Evolutionary conservation across 306 rosid species (phyloP).

Genomic region (Gleditsia sinensis): DNA sequence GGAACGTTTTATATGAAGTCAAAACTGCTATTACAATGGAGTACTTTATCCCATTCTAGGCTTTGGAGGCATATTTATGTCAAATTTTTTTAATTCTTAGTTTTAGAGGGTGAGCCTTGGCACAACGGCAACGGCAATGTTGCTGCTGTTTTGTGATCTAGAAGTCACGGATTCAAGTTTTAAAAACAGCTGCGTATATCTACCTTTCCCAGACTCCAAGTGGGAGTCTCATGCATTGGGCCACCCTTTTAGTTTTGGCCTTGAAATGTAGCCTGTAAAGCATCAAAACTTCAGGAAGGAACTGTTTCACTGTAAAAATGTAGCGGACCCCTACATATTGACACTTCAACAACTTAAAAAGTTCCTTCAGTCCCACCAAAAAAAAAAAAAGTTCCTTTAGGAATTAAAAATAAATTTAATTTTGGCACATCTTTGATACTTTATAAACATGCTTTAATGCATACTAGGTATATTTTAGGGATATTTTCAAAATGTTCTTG

Average conservation of each 20-base stretch:
- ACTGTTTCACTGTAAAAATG: neutral
- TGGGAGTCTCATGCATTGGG: too few species aligned
- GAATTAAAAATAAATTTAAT: neutral
- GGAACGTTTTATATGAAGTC: neutral
- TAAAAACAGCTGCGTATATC: too few species aligned
- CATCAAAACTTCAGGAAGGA: neutral
- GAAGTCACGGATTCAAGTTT: too few species aligned
- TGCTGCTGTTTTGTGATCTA: too few species aligned
- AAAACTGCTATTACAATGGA: neutral
- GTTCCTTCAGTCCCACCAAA: too few species aligned
- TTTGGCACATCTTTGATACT: constrained; percentile 1
- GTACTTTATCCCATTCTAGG: neutral
- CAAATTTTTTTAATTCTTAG: too few species aligned
- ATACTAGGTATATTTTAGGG: neutral
- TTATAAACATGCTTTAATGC: neutral
- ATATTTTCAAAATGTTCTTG: neutral
- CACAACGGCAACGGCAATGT: too few species aligned
- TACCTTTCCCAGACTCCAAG: too few species aligned
- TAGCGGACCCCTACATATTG: neutral
- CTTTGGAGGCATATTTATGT: neutral
- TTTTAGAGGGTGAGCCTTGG: too few species aligned
- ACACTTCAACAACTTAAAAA: neutral
- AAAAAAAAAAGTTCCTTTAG: neutral
- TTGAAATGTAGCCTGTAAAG: neutral
- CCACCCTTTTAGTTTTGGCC: constrained; percentile 1